phyloP scores from a whole-genome alignment of 192 early-diverging fungal species.

The Cladochytrium replicatum region DNA sequence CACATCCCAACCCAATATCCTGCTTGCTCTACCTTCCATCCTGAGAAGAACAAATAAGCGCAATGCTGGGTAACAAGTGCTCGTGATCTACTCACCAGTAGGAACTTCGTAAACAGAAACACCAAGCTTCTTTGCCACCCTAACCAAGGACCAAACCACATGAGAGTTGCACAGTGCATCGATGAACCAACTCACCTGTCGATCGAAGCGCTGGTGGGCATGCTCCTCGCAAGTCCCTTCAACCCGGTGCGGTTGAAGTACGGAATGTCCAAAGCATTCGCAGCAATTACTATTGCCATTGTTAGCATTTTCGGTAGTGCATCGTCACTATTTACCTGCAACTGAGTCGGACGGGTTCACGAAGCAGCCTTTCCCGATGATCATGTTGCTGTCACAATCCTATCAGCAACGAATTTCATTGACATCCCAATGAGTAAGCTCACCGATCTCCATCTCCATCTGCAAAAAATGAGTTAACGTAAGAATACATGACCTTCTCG shows the following conservation, averaged over 20 bases:
- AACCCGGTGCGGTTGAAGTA: constrained; percentile 81
- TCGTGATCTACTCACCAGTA: constrained; percentile 47
- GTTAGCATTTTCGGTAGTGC: not conserved
- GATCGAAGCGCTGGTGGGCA: constrained; percentile 91
- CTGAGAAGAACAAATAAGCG: not conserved
- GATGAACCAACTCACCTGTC: constrained; percentile 40
- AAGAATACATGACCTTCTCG: no score
- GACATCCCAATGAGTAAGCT: not conserved
- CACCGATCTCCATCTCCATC: constrained; percentile 92
- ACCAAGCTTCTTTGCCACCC: constrained; percentile 73
- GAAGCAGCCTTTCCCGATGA: constrained; percentile 87
- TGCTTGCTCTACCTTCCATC: not conserved
- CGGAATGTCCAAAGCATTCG: constrained; percentile 79
- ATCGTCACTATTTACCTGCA: constrained; percentile 33
- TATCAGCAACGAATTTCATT: not conserved
- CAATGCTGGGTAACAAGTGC: constrained; percentile 5
- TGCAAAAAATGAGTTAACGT: constrained; percentile 2
- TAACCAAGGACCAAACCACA: no score
- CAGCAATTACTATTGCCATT: constrained; percentile 63
- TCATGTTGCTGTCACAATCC: constrained; percentile 83
- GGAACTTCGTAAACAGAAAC: constrained; percentile 80
- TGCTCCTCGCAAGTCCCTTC: constrained; percentile 80
- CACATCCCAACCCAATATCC: not conserved
- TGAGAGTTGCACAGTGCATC: not conserved
- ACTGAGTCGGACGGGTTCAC: constrained; percentile 96